phyloP scores from a whole-genome alignment of 331 rosid genomes.

The Pyracantha coccinea region DNA sequence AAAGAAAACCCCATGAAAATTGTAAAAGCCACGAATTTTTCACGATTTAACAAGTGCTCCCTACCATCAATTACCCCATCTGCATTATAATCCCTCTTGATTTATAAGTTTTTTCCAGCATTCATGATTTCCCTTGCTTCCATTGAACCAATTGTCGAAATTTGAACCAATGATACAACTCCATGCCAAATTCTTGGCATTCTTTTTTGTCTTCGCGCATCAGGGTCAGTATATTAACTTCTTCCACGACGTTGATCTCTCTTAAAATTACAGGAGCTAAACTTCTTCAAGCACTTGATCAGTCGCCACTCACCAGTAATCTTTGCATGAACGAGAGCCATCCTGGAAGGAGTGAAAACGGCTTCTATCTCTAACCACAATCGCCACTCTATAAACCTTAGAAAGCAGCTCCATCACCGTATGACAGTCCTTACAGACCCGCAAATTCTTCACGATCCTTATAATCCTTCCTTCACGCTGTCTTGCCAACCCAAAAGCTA shows the following conservation, averaged over 20 bases:
- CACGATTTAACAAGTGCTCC: too few relatives aligned
- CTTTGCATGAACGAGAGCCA: constrained; percentile 75
- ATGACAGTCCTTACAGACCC: constrained; percentile 80
- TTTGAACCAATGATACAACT: background rate
- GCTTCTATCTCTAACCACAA: constrained; percentile 74
- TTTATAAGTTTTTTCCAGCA: background rate
- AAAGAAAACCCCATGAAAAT: too few relatives aligned
- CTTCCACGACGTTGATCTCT: background rate
- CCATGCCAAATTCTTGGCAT: background rate
- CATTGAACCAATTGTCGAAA: background rate
- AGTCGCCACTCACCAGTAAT: constrained; percentile 51
- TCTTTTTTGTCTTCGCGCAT: background rate
- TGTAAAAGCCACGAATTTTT: too few relatives aligned
- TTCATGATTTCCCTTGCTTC: background rate
- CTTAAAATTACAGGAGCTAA: background rate
- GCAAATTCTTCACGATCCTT: constrained; percentile 73
- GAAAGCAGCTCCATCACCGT: constrained; percentile 74
- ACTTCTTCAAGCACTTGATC: background rate
- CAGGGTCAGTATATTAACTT: background rate
- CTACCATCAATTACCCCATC: background rate
- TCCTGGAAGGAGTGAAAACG: constrained; percentile 71
- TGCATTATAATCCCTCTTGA: background rate
- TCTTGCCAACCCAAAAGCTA: constrained; percentile 74
- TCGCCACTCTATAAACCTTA: constrained; percentile 53
- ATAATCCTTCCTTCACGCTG: constrained; percentile 37